Evolutionary conservation across 2,329 filamentous ascomycete genomes (phyloP).

Genomic region (Teratosphaeria pseudoeucalypti): DNA sequence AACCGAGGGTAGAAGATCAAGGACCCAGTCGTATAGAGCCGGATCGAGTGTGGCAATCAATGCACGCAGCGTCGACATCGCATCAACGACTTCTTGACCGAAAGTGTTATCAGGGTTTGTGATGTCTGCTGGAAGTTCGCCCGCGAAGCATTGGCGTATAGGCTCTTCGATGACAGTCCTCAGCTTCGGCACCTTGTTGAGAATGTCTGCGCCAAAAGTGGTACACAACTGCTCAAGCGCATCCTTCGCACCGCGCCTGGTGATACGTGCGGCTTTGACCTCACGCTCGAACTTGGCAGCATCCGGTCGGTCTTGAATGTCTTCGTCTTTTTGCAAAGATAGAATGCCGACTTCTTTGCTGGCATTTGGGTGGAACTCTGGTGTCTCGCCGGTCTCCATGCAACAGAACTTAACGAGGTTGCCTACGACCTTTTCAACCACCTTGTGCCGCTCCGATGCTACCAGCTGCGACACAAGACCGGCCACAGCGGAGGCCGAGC

Average conservation of each 20-base stretch:
- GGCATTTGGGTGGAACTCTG: conserved; percentile 81
- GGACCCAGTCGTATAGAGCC: conserved; percentile 67
- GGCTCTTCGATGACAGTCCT: conserved; percentile 72
- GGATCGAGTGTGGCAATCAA: conserved; percentile 80
- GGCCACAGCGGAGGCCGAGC: conserved; percentile 77
- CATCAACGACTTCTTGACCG: conserved; percentile 89
- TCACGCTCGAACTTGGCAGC: conserved; percentile 83
- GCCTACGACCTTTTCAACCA: conserved; percentile 89
- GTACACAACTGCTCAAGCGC: conserved; percentile 77
- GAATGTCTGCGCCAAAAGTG: conserved; percentile 66
- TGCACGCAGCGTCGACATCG: conserved; percentile 82
- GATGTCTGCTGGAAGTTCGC: conserved; percentile 58
- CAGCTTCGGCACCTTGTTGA: conserved; percentile 77
- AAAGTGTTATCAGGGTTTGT: conserved; percentile 62
- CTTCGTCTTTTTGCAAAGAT: conserved; percentile 94
- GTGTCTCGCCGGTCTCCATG: conserved; percentile 93
- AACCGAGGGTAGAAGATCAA: conserved; percentile 73
- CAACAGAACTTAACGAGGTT: conserved; percentile 97
- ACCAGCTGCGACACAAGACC: conserved; percentile 80
- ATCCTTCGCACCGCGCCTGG: conserved; percentile 85
- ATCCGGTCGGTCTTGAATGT: conserved; percentile 84
- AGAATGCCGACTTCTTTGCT: conserved; percentile 69
- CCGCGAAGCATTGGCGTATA: conserved; percentile 62
- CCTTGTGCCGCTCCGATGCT: conserved; percentile 64
- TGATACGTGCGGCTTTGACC: conserved; percentile 78